Evolutionary conservation across 208 protist species (phyloP), one percentile per base, ranked within the genome.

Genomic region (Leptomonas seymouri): DNA sequence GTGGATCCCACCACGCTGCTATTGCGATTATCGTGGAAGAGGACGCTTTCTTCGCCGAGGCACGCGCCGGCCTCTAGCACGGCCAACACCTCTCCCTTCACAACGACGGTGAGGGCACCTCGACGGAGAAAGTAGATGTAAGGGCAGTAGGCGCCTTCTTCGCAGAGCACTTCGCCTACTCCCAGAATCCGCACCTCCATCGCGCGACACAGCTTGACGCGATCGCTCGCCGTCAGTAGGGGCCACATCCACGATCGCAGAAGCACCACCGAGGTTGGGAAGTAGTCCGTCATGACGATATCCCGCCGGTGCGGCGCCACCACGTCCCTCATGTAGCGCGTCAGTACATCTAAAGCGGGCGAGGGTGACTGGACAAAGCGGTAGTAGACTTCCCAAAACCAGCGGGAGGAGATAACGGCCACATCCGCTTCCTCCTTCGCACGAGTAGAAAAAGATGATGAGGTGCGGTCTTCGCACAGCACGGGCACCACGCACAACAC

Each of bases 181-280:
- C 76, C 81, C 30, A 94, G 73, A n/a, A 88, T 80, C 53, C 78
- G 81, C 42, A 91, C 82, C 31, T 84, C 76, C 83, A 94, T 93
- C 30, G 75, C 60, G 3, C 89, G 75, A 12, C 84, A 80, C 51
- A 97, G 82, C 71, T 90, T 85, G 31, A 93, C 82, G 45, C 89
- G 86, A 50, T 94, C 91, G 50, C 84, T 86, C 54, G 80, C 69
- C 51, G 79, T 84, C 18, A 97, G 76, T 49, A 85, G 75, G 21
- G 85, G 70, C 86, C 91, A 94, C 81, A 94, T 81, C 89, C 91
- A 97, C 70, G 87, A 94, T 41, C 89, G 85, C 84, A 88, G 82
- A 30, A 93, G 79, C 41, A 93, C 74, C 41, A 85, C 74, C 20
- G 85, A 84, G 20, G 86, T 93, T 55, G 89, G 80, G 54, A 86